Base-by-base conservation (phyloP, 2,329 filamentous ascomycete genomes). In the Samsoniella hepiali region DNA sequence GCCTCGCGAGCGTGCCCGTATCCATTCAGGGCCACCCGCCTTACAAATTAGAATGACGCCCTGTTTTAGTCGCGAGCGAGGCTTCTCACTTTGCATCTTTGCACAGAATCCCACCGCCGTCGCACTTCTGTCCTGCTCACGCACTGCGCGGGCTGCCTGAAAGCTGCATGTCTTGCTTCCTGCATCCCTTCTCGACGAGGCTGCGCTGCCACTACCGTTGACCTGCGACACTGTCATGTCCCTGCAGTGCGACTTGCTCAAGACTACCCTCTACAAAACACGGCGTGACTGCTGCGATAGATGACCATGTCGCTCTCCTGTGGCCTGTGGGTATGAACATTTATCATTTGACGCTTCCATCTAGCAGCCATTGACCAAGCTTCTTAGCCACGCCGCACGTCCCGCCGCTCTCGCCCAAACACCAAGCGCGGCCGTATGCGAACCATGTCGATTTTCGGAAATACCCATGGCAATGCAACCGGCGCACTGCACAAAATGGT, bases 361-460 rank as follows among this genome's bases (percentile, higher is more conserved):
- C 27, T 13, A 32, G 11, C 38, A 42, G 3, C 22, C 9, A 10
- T 8, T 62, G 34, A 55, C 50, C 38, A 47, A 38, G 13, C 47
- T 17, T n/a, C 15, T 3, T 47, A 64, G 58, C 55, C 63, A 34
- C 53, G 56, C 6, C 45, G 44, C 45, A 47, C 22, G 10, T 62
- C 38, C 22, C 58, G 56, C 17, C 32, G 15, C 2, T 13, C 49
- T 32, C 47, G 15, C 51, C 32, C 15, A 13, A 17, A 22, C 36
- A 38, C 58, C 45, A 67, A 68, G 63, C 74, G 70, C 51, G 67
- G 68, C 50, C 76, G 76, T 32, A 65, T 69, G 50, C 74, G 71
- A 29, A 78, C 76, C 42, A 72, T 78, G 67, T 78, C 76, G 61
- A 74, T 79, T 63, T 77, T 78, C 59, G 76, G 72, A 56, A 74